Base-by-base conservation (phyloP, 2,329 filamentous ascomycete species). In the Grosmannia serpens region DNA sequence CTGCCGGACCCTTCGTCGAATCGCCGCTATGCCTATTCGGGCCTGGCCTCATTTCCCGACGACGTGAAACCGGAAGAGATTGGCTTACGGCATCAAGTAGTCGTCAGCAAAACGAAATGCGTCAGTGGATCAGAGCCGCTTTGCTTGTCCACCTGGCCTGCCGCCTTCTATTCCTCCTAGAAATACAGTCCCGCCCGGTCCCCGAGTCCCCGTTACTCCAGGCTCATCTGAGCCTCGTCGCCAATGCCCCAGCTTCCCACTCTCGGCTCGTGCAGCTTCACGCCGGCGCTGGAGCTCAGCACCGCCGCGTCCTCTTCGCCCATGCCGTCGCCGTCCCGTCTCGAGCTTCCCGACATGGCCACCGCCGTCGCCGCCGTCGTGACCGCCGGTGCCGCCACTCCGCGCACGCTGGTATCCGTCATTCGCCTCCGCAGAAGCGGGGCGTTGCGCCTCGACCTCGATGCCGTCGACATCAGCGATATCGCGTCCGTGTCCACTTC, bases 211-310 rank as follows among this genome's bases (percentile, higher is more conserved):
- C 47, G 15, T 38, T 51, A 52, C 24, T 92, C 89, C 64, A 95
- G 74, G 35, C 84, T 87, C 87, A 95, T 94, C 66, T 86, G 79
- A 27, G 87, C 84, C 67, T 95, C 90, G 68, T 96, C 91, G 1
- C 88, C 88, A 55, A 95, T 80, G 0, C 89, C 88, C 85, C 90
- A 91, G 80, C 74, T 84, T 64, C 80, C 83, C 66, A 73, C 75
- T 63, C 77, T 71, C 62, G 77, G 68, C 63, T 77, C 75, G 70
- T 83, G 75, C 66, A 82, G 71, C 69, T 80, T 74, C 53, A 82
- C 67, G 58, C 79, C 76, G 5, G 80, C 68, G 58, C 74, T 72
- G 29, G 75, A 65, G 29, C 74, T 73, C 53, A 80, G 65, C 41
- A 70, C 65, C 41, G 70, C 70, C 24, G 71, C 69, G 35, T 68